Evolutionary conservation across 192 early-diverging fungal species (phyloP).

Genomic region (Chytriomyces sp.): DNA sequence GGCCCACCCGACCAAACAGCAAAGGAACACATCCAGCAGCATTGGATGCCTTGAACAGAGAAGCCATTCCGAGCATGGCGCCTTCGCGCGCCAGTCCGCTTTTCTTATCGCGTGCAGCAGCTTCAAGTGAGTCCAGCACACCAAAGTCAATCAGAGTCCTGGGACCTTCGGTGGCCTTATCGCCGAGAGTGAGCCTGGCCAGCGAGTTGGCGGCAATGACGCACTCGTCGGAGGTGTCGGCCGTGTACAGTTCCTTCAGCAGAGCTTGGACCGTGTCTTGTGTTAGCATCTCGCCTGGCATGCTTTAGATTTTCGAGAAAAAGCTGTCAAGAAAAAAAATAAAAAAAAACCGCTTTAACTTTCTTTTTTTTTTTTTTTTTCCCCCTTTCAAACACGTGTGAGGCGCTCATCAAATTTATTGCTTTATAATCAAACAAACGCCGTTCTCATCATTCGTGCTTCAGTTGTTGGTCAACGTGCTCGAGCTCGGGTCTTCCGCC

Average conservation of each 20-base stretch:
- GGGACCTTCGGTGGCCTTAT: slow-evolving; percentile 39
- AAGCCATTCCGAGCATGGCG: slow-evolving; percentile 48
- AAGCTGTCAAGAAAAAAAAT: neutral
- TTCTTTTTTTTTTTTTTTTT: no score
- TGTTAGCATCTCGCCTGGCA: slow-evolving; percentile 4
- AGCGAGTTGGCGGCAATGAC: slow-evolving; percentile 45
- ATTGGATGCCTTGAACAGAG: slow-evolving; percentile 22
- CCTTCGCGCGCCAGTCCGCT: slow-evolving; percentile 53
- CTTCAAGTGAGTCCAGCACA: slow-evolving; percentile 42
- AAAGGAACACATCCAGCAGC: slow-evolving; percentile 27
- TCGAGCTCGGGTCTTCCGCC: neutral
- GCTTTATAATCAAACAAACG: slow-evolving; percentile 2
- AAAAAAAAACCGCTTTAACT: neutral
- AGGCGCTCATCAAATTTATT: neutral
- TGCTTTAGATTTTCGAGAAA: neutral
- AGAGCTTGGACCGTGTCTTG: slow-evolving; percentile 30
- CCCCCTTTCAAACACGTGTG: no score
- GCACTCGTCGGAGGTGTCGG: slow-evolving; percentile 54
- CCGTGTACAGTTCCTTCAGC: slow-evolving; percentile 48
- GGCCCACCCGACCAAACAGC: slow-evolving; percentile 8
- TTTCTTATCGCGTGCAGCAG: slow-evolving; percentile 55
- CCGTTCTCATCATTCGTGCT: neutral
- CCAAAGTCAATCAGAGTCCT: slow-evolving; percentile 38
- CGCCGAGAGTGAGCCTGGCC: slow-evolving; percentile 33
- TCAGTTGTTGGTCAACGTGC: neutral